Conservation (phyloP, 163 green algal genomes). For the Scenedesmus sp. region DNA sequence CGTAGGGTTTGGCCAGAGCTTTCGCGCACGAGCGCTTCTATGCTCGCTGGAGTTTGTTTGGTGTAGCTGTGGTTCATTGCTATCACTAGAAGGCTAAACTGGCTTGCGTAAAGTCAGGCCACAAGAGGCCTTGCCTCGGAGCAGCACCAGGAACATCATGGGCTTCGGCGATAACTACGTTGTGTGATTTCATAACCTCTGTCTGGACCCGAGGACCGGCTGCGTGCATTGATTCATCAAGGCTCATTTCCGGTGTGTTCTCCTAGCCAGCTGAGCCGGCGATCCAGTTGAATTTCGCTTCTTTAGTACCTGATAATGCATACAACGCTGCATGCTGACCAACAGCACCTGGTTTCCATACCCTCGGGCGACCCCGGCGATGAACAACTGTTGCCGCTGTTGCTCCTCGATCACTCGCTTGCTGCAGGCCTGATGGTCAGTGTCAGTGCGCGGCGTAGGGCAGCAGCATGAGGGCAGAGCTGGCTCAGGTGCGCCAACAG, state of each 20-base stretch:
- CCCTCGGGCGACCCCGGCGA: not conserved
- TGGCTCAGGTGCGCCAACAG: not conserved
- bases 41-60: not conserved
- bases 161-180: not conserved
- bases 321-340: not conserved
- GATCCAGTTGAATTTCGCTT: not conserved
- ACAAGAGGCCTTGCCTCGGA: not conserved
- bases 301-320: not conserved
- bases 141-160: not conserved
- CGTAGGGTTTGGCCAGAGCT: not conserved
- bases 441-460: not conserved
- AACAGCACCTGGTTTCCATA: not conserved
- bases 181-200: not conserved
- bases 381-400: not conserved
- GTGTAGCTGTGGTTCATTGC: not conserved
- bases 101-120: not conserved
- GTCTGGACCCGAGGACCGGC: not conserved
- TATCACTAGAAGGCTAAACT: not conserved
- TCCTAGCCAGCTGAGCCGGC: not conserved
- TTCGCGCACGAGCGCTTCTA: not conserved
- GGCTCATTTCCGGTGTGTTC: slow-evolving; percentile 12
- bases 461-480: not conserved
- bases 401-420: not conserved
- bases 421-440: not conserved
- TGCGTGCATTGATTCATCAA: not conserved